Evolutionary conservation across 345 rosid genomes (phyloP), one percentile per base, ranked within the genome.

Genomic region (Fremontodendron californicum): DNA sequence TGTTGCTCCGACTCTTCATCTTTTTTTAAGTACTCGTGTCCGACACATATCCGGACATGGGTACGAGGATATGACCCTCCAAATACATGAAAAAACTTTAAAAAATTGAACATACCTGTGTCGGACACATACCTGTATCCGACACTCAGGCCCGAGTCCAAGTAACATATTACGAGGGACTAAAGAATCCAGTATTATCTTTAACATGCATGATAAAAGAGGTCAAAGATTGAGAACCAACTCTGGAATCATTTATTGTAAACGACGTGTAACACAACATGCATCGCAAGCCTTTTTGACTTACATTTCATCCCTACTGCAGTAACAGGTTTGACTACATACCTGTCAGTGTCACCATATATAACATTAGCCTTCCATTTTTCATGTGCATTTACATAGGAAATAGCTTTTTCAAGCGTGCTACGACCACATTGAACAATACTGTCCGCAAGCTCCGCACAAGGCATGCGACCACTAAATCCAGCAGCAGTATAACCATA

Each of bases 401-500:
- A 85, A 77, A 95, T 95, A 79, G 99, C 99, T 77, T 82, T 93
- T 81, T 95, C 99, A 68, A 93, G 90, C 45, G 98, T 95, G 82
- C 88, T 83, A 73, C 99, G 99, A 77, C 99, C 98, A 88, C 98
- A 93, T 73, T 95, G 98, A 82, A 95, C 99, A 60, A 95, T 95
- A 76, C 99, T 95, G 82, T 95, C 99, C 58, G 99, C 98, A 90
- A 95, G 91, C 90, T 95, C 98, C 40, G 98, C 97, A 90, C 98
- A 95, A 51, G 99, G 99, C 99, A 95, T 95, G 77, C 98, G 98
- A 63, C 98, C 99, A 81, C 99, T 95, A 84, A 95, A 95, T 77
- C 99, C 99, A 85, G 98, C 98, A 81, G 99, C 99, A 42, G 99
- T 90, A 80, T 93, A 95, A 71, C 99, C 99, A 83, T 95, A 95